phyloP scores from a whole-genome alignment of 257 asterid genomes.

The Nicotiana paniculata region DNA sequence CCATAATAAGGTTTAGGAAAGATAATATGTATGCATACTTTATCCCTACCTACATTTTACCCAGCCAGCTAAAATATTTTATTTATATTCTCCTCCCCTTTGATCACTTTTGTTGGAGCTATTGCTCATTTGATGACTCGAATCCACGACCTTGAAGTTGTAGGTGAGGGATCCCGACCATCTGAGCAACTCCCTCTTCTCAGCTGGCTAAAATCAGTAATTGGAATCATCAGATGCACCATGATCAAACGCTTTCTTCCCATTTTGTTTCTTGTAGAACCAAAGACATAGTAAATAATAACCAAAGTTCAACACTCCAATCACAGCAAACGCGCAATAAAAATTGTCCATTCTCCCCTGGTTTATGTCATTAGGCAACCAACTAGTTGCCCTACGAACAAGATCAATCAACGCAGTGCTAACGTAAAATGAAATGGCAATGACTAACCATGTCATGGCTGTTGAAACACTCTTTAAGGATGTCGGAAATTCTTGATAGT shows the following conservation, averaged over 20 bases:
- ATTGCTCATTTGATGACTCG: too few species aligned
- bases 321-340: constrained; percentile 8
- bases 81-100: too few species aligned
- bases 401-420: constrained; percentile 11
- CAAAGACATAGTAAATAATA: neutral
- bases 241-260: neutral
- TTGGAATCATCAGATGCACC: neutral
- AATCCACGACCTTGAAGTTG: too few species aligned
- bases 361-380: constrained; percentile 26
- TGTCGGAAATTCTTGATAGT: constrained; percentile 58
- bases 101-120: too few species aligned
- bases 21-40: too few species aligned
- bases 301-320: constrained; percentile 14
- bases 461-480: constrained; percentile 51
- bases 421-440: constrained; percentile 21
- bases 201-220: too few species aligned
- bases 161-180: too few species aligned
- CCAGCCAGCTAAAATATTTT: too few species aligned
- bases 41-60: too few species aligned
- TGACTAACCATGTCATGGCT: constrained; percentile 42
- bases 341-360: constrained; percentile 23
- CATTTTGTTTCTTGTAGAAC: too few species aligned
- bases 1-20: too few species aligned
- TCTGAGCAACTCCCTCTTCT: too few species aligned
- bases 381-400: constrained; percentile 7